Conservation (phyloP, 179 eudicot genomes). For the Beta lomatogona region DNA sequence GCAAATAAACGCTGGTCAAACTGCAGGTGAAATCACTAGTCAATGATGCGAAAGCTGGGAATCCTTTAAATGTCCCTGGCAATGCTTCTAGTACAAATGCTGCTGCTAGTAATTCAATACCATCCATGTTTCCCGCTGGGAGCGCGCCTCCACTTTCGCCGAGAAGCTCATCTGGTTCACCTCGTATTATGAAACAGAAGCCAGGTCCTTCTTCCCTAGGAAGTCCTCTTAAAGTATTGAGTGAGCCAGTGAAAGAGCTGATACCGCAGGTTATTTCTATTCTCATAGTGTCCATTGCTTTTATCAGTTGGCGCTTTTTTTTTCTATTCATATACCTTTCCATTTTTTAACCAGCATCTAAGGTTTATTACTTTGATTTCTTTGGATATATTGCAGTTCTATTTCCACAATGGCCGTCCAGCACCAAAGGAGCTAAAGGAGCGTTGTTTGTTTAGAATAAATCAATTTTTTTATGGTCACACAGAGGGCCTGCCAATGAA, state of each 20-base stretch:
- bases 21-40: slow-evolving; percentile 82
- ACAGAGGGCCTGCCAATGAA: slow-evolving; percentile 76
- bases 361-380: slow-evolving; percentile 22
- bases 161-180: slow-evolving; percentile 94
- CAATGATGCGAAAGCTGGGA: slow-evolving; percentile 80
- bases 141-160: slow-evolving; percentile 98
- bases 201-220: slow-evolving; percentile 70
- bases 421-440: slow-evolving; percentile 89
- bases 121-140: slow-evolving; percentile 96
- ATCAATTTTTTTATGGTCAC: slow-evolving; percentile 91
- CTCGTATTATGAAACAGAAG: slow-evolving; percentile 76
- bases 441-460: slow-evolving; percentile 77
- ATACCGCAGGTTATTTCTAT: slow-evolving; percentile 76
- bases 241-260: slow-evolving; percentile 81
- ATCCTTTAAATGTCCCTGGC: slow-evolving; percentile 64
- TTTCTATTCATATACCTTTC: background rate
- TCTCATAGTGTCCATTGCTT: background rate
- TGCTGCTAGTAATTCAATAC: slow-evolving; percentile 65
- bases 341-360: background rate
- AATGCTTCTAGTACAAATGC: slow-evolving; percentile 68
- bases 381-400: slow-evolving; percentile 58
- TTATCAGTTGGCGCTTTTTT: background rate
- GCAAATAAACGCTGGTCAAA: background rate
- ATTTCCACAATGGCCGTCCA: slow-evolving; percentile 90
- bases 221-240: slow-evolving; percentile 75